Evolutionary conservation across 345 rosid species (phyloP).

Genomic region (Citrus reticulata): DNA sequence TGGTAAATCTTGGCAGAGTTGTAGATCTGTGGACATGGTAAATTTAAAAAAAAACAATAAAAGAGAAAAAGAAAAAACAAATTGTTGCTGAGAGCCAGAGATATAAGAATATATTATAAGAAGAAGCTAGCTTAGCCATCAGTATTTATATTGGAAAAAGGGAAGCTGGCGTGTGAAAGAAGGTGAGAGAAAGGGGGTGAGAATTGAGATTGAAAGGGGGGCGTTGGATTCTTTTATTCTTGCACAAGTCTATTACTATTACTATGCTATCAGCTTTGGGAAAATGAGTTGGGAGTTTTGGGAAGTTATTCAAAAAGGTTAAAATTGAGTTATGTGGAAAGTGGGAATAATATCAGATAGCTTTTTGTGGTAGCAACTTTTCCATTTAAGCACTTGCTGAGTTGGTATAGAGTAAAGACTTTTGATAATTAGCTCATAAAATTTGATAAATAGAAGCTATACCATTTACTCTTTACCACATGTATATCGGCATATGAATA

Average conservation of each 20-base stretch:
- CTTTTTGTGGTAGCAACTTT: slow-evolving; percentile 1
- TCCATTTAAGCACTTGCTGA: slow-evolving; percentile 7
- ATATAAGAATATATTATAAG: no score
- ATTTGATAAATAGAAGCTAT: not conserved
- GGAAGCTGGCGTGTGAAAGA: not conserved
- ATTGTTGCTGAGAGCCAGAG: no score
- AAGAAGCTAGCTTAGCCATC: no score
- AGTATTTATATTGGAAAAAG: not conserved
- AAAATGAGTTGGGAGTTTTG: not conserved
- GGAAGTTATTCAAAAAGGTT: not conserved
- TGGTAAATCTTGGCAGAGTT: slow-evolving; percentile 23
- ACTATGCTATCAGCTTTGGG: not conserved
- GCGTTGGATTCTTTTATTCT: slow-evolving; percentile 20
- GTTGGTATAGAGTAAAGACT: not conserved
- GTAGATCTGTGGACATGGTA: slow-evolving; percentile 37
- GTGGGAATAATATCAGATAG: not conserved
- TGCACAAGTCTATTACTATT: not conserved
- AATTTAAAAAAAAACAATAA: not conserved
- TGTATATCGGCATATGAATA: no score
- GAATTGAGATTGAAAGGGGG: not conserved
- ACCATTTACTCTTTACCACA: no score
- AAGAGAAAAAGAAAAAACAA: not conserved
- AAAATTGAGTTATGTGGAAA: not conserved
- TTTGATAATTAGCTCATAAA: not conserved
- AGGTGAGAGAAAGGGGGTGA: slow-evolving; percentile 3